Base-by-base conservation (phyloP, 192 early-diverging fungal genomes). In the Coemansia sp. region DNA sequence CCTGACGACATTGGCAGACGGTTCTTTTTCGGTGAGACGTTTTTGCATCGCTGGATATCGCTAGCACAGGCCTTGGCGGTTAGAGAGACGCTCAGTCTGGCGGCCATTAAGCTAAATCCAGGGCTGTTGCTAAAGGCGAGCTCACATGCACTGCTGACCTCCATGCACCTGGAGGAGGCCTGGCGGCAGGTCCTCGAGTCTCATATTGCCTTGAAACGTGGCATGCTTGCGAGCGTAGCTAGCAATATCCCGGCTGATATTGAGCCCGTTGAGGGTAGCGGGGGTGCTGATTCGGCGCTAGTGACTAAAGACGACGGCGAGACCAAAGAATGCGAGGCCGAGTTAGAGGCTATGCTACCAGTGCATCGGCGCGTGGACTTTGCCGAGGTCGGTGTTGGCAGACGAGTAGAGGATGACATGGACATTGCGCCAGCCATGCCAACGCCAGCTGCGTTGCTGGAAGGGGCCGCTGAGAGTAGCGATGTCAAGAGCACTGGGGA, bases 1-100 rank as follows among this genome's bases (percentile, higher is more conserved):
- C 75, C 80, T 2, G 80, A 83, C 25, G 80, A 83, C 16, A 35
- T 77, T 6, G 74, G 61, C 0, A 26, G 72, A 35, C 59, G 80
- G 57, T 83, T 67, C 53, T 83, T 83, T 61, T 66, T 83, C 35
- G 71, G 69, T 11, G 80, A 83, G 72, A 69, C 80, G 20, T 77
- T 77, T 48, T 20, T 83, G 12, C 80, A 83, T 52, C 75, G 75
- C 41, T 83, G 74, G 75, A 66, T 83, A 3, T 68, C 71, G 41
- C 53, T 81, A 41, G 73, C 79, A 6, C 79, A 81, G 42, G 79
- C 70, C 9, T 45, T 76, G 61, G 66, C 79, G 3, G 59, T 81
- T n/a, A 58, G 67, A 34, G 73, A 73, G 23, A 45, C 48, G 21
- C 36, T 69, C 20, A 60, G 50, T 10, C 23, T 75, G 25, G 70